phyloP scores from a whole-genome alignment of 2,329 filamentous ascomycete genomes.

The Dactylellina cionopaga region DNA sequence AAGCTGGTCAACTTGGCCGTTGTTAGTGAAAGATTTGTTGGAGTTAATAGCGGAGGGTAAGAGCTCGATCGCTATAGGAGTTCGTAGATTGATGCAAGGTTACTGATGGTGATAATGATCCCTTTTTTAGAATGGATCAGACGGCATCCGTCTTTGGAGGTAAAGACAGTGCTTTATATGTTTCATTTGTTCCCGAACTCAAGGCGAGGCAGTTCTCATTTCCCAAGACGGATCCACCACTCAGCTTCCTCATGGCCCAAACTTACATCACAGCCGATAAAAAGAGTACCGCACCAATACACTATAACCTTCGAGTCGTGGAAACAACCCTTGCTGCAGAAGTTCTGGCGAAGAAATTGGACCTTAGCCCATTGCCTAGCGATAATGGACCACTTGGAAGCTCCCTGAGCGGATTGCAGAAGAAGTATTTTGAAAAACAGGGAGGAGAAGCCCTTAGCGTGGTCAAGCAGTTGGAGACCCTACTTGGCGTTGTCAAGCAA shows the following conservation, averaged over 20 bases:
- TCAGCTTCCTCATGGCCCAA: slow-evolving; percentile 93
- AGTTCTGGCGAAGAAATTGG: slow-evolving; percentile 70
- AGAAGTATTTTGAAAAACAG: slow-evolving; percentile 75
- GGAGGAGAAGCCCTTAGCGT: slow-evolving; percentile 61
- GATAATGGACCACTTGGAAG: slow-evolving; percentile 85
- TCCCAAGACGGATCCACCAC: slow-evolving; percentile 80
- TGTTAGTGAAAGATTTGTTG: slow-evolving; percentile 90
- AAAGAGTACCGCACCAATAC: slow-evolving; percentile 88
- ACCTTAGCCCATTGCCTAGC: slow-evolving; percentile 72
- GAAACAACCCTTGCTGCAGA: slow-evolving; percentile 90
- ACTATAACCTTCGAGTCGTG: slow-evolving; percentile 96
- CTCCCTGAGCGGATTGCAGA: slow-evolving; percentile 86
- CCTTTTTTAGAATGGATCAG: slow-evolving; percentile 98
- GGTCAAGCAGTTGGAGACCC: slow-evolving; percentile 75
- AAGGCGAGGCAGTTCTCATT: slow-evolving; percentile 81
- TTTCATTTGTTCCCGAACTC: slow-evolving; percentile 85
- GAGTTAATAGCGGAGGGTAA: slow-evolving; percentile 94
- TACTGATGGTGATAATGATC: no score
- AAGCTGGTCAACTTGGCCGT: slow-evolving; percentile 92
- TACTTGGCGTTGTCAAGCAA: slow-evolving; percentile 75
- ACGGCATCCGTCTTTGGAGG: slow-evolving; percentile 93
- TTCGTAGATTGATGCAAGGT: neutral
- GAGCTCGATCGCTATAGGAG: slow-evolving; percentile 58
- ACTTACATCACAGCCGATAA: slow-evolving; percentile 95
- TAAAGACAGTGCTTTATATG: slow-evolving; percentile 85